Evolutionary conservation across 805 yeast genomes (phyloP), one percentile per base, ranked within the genome.

Genomic region (Kuraishia cidri): DNA sequence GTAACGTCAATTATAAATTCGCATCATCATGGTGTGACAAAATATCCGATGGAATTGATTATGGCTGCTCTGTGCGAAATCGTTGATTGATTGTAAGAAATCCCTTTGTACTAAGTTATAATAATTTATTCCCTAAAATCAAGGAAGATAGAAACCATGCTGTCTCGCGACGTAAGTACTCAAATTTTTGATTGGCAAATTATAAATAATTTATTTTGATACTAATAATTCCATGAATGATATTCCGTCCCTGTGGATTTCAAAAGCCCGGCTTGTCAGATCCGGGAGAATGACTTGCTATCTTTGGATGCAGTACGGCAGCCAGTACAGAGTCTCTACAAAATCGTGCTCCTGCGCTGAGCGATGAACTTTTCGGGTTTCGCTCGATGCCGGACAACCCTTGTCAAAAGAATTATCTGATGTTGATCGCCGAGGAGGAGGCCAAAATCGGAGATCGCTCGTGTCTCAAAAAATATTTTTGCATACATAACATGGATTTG

Each of bases 241-340:
- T 43, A 94, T 92, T 43, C 99, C 99, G 0, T 92, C 92, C 69
- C 99, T 92, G 66, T 92, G 97, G 49, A 92, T 92, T 42, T 64
- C 92, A 47, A 92, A 92, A 46, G 98, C 99, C 1, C 71, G 99
- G 32, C 63, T 92, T 28, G 75, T 53, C 94, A 87, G 47, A 90
- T 92, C 35, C 71, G 86, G 41, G 98, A 92, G 48, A 87, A 85
- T 50, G 98, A 92, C 48, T 92, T 92, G 51, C 54, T 92, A 24
- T 88, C 97, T 8, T 92, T 92, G 66, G 99, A 92, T 58, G 99
- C 99, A 10, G 92, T 92, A 98, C 75, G 99, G 51, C 99, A 92
- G 60, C 98, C 97, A 4, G 97, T 98, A 0, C 99, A 92, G 56
- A 92, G 99, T 59, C 60, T 92, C 48, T n/a, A n/a, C n/a, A n/a